These are phyloP conservation scores for Penicillium salamii DNA, from an alignment of 495 filamentous ascomycete genomes.

Conservation along the genomic window DNA sequence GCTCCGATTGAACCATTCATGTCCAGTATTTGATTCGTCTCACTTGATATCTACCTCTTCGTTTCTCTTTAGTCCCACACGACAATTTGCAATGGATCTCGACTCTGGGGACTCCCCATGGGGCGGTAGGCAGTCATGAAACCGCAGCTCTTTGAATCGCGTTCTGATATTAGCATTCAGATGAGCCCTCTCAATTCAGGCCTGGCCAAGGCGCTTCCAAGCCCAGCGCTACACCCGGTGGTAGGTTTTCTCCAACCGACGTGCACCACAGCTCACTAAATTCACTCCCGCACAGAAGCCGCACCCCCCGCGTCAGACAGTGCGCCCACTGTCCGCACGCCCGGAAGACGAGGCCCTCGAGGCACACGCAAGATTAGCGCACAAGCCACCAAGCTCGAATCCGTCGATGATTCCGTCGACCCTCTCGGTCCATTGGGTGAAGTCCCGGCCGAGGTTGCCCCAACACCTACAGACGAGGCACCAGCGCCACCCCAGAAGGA, in stretches of 20 bases:
- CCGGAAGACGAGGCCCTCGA: conserved; percentile 50
- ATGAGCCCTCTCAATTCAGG: conserved; percentile 56
- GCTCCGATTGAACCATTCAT: conserved; percentile 9
- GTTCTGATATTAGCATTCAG: conserved; percentile 31
- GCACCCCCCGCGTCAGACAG: conserved; percentile 32
- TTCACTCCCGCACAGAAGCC: conserved; percentile 29
- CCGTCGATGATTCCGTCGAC: conserved; percentile 84
- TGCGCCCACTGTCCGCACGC: conserved; percentile 40
- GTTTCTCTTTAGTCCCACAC: conserved; percentile 1
- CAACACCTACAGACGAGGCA: conserved; percentile 58
- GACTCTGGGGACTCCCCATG: conserved; percentile 67
- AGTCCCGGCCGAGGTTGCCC: conserved; percentile 44
- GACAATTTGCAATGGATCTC: conserved; percentile 51
- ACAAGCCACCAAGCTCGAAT: conserved; percentile 80
- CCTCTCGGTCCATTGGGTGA: conserved; percentile 84
- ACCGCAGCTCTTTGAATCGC: conserved; percentile 30
- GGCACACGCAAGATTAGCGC: conserved; percentile 73
- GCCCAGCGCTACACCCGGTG: conserved; percentile 26
- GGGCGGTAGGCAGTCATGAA: conserved; percentile 56
- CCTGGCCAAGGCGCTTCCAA: conserved; percentile 28
- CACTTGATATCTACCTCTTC: neutral
- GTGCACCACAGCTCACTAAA: conserved; percentile 22
- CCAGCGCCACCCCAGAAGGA: conserved; percentile 90
- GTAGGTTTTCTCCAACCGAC: conserved; percentile 19
- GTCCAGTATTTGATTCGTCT: conserved; percentile 5